Conservation (phyloP, 176 grass and related monocot species). For the Oryza rufipogon region DNA sequence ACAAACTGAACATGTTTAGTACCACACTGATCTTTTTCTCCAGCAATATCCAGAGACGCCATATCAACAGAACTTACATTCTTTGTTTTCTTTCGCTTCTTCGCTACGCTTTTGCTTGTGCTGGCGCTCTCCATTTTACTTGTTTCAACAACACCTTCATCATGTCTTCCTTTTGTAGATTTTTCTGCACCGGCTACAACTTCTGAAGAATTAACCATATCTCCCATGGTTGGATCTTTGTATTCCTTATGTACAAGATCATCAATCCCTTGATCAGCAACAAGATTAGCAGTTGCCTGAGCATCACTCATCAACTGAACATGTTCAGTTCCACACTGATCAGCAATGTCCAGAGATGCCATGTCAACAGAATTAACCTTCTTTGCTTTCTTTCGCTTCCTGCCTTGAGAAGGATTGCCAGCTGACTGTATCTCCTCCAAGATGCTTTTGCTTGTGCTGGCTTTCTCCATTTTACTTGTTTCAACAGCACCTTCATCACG, state of each 20-base stretch:
- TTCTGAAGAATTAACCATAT: constrained; percentile 23
- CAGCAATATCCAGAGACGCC: constrained; percentile 33
- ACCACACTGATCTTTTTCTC: constrained; percentile 38
- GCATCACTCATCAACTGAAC: constrained; percentile 37
- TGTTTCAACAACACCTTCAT: constrained; percentile 33
- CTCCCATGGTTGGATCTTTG: constrained; percentile 25
- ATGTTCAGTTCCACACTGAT: constrained; percentile 27
- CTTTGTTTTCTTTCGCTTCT: constrained; percentile 49
- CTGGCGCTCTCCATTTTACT: constrained; percentile 36
- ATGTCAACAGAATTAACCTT: constrained; percentile 45
- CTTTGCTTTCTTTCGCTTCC: constrained; percentile 51
- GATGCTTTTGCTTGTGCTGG: constrained; percentile 26
- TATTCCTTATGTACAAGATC: constrained; percentile 28
- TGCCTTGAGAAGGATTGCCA: constrained; percentile 43
- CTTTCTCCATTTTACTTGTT: constrained; percentile 35
- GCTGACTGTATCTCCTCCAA: constrained; percentile 33
- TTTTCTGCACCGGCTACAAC: constrained; percentile 32
- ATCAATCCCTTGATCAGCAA: constrained; percentile 41
- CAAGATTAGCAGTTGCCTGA: constrained; percentile 38
- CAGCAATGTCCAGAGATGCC: constrained; percentile 34
- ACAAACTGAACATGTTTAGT: constrained; percentile 32
- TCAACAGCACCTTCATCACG: constrained; percentile 34
- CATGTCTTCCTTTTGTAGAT: constrained; percentile 29
- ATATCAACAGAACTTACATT: constrained; percentile 46
- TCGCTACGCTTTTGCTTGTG: constrained; percentile 35